Evolutionary conservation across 129 eudicot species (phyloP), one percentile per base, ranked within the genome.

Genomic region (Flaveria bidentis): DNA sequence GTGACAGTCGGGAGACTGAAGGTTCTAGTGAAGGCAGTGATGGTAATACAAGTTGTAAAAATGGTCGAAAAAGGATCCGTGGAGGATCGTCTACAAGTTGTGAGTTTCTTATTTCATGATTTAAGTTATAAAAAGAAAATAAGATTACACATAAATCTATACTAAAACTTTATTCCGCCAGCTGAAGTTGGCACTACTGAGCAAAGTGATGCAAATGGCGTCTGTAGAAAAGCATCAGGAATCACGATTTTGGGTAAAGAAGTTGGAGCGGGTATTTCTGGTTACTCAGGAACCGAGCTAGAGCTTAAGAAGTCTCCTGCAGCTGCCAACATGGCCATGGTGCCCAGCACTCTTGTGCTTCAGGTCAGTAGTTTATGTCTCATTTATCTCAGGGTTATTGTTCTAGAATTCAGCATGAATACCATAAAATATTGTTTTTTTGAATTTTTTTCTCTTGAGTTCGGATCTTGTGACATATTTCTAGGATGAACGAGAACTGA

Each of bases 21-120:
- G 96, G 91, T 76, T 89, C 97, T 45, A 91, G 97, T 69, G 88
- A 89, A 75, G 92, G 97, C 86, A 89, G 98, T 81, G 86, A 87
- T 84, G 88, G 86, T 33, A 88, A 81, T 77, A 85, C 93, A 17
- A 20, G 82, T 75, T 85, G 97, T 91, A 82, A 76, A 58, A 80
- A 73, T 60, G 66, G n/a, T 25, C n/a, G 83, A 82, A 94, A 94
- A 81, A 91, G 96, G 82, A 86, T 91, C 68, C 81, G 88, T 2
- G 91, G 86, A 71, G 93, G 86, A 77, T 81, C 93, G 65, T 85
- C 96, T 67, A 75, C 75, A 44, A 68, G 58, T 73, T 84, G 98
- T 94, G 83, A 75, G 91, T 56, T 85, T 26, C 73, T n/a, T 53
- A 28, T 18, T 33, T 16, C 20, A 57, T 64, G 8, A 28, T 13